Evolutionary conservation across 371 early-diverging fungal genomes (phyloP).

Genomic region (Apophysomyces elegans): DNA sequence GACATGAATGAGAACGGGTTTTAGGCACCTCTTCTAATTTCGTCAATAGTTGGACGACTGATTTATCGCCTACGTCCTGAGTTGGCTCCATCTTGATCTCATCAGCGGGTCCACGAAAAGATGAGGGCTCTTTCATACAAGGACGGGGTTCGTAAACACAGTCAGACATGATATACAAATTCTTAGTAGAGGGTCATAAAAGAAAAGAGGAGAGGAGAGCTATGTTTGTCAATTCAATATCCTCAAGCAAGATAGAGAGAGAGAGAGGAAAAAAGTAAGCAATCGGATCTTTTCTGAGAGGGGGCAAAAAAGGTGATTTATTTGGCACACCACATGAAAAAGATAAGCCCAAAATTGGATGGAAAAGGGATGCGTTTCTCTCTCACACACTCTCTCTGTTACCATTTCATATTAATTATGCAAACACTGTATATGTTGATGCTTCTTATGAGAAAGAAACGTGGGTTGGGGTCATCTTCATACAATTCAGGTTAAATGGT

Average conservation of each 20-base stretch:
- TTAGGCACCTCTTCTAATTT: constrained; percentile 29
- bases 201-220: background rate
- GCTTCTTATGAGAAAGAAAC: no score
- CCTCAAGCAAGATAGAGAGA: constrained; percentile 1
- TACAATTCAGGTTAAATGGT: no score
- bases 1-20: no score
- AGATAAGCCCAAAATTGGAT: background rate
- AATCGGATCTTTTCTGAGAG: constrained; percentile 10
- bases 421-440: no score
- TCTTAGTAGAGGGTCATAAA: background rate
- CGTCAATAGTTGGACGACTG: constrained; percentile 24
- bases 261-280: constrained; percentile 4
- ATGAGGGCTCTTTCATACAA: constrained; percentile 12
- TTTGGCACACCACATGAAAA: background rate
- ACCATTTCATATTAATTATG: no score
- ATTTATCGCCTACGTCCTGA: constrained; percentile 12
- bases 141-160: constrained; percentile 18
- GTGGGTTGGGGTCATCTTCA: no score
- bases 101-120: background rate
- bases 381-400: no score
- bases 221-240: no score
- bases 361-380: no score
- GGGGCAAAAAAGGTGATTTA: background rate
- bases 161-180: constrained; percentile 21
- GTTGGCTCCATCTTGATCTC: constrained; percentile 13